Percentiles rank a stretch among this genome's conserved stretches.
These are phyloP conservation scores for Xylaria hypoxylon DNA, from an alignment of 2,329 filamentous ascomycete species.

Conservation along the genomic window DNA sequence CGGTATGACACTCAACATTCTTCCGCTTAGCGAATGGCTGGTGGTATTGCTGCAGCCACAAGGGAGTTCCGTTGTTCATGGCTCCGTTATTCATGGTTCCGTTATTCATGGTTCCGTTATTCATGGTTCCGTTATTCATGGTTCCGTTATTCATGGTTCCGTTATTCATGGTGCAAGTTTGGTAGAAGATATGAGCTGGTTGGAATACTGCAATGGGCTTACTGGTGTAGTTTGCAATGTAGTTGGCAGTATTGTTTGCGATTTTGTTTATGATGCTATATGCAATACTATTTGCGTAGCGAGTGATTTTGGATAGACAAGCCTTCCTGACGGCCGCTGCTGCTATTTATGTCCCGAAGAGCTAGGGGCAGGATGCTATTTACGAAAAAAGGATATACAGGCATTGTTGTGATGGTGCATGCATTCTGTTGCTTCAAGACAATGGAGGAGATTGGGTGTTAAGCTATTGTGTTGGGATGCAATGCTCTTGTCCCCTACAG, in stretches of 20 bases:
- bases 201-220: not conserved
- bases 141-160: too few relatives aligned
- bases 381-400: not conserved
- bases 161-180: constrained; percentile 9
- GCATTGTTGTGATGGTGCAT: not conserved
- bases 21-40: constrained; percentile 19
- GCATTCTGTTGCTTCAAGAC: not conserved
- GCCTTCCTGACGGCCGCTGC: not conserved
- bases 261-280: too few relatives aligned
- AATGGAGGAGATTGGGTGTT: not conserved
- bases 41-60: constrained; percentile 21
- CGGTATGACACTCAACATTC: constrained; percentile 18
- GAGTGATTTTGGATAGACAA: not conserved
- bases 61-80: not conserved
- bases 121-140: too few relatives aligned
- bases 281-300: not conserved
- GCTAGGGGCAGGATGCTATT: not conserved
- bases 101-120: not conserved
- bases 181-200: constrained; percentile 40
- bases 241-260: too few relatives aligned
- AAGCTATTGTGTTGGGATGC: not conserved
- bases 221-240: not conserved
- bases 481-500: not conserved
- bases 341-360: not conserved
- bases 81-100: too few relatives aligned